Evolutionary conservation across 192 early-diverging fungal species (phyloP), one percentile per base, ranked within the genome.

Genomic region (Gaertneriomyces sp.): DNA sequence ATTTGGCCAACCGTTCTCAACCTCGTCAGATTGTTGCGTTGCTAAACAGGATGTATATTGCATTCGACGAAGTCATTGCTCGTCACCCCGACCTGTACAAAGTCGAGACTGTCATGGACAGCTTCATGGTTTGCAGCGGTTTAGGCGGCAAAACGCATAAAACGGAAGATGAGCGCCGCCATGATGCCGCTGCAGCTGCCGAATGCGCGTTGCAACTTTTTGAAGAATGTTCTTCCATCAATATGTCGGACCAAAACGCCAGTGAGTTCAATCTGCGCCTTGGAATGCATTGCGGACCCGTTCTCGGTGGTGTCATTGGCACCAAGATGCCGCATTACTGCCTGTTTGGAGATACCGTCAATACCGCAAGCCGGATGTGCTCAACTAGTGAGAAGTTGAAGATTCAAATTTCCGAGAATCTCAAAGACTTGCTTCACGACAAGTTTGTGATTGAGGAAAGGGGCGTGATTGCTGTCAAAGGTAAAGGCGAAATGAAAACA

Each of bases 291-390:
- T 68, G 71, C 45, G 77, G 77, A 42, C 77, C 77, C 16, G 70
- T 73, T 1, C 51, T 79, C 6, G 73, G 74, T 8, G 77, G 77
- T 33, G 74, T 79, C 38, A 69, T 79, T 11, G 77, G 77, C 39
- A 61, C 58, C n/a, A 79, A 79, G 53, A 78, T 78, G 76, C 76
- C 76, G 6, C 65, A 72, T 42, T 78, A 73, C 60, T 77, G 74
- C 60, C 51, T 79, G 25, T 79, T 76, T 56, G 70, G 75, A 44
- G 72, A 79, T 58, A 77, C 77, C 10, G 71, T 74, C 51, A 77
- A 74, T 47, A 60, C 66, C 11, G 74, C 74, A 4, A 70, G 62
- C 12, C 57, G 73, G n/a, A 77, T 79, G 75, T 76, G 76, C 57
- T 72, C 69, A 2, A 72, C 68, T 17, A 62, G 60, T 46, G 9